Evolutionary conservation across 148 eudicot genomes (phyloP).

Genomic region (Arbutus unedo): DNA sequence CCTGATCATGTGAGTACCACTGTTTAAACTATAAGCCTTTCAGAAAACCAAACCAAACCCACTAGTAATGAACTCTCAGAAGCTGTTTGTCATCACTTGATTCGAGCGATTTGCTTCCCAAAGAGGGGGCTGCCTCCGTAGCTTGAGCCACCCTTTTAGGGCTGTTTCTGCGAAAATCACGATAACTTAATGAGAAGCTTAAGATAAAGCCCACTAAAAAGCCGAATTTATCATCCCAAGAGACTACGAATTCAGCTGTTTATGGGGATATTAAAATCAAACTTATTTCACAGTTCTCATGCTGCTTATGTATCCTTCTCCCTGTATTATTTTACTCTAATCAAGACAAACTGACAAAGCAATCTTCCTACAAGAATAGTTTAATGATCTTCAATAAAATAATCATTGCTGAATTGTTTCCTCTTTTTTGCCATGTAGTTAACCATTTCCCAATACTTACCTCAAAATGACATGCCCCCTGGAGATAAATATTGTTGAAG

Average conservation of each 20-base stretch:
- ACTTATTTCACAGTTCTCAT: slow-evolving; percentile 28
- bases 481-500: too few relatives aligned
- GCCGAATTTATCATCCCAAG: too few relatives aligned
- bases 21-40: background rate
- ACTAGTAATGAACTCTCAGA: background rate
- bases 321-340: slow-evolving; percentile 23
- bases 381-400: slow-evolving; percentile 3
- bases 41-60: slow-evolving; percentile 2
- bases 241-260: background rate
- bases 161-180: slow-evolving; percentile 21
- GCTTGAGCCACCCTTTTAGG: slow-evolving; percentile 42
- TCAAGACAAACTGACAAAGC: slow-evolving; percentile 34
- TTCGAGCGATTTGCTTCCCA: slow-evolving; percentile 28
- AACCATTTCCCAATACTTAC: slow-evolving; percentile 7
- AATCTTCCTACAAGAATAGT: slow-evolving; percentile 23
- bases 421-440: background rate
- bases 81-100: slow-evolving; percentile 19
- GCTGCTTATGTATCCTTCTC: slow-evolving; percentile 23
- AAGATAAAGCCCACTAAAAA: background rate
- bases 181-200: slow-evolving; percentile 16
- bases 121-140: slow-evolving; percentile 45
- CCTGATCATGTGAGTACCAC: background rate
- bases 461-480: slow-evolving; percentile 10
- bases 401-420: slow-evolving; percentile 18
- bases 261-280: slow-evolving; percentile 24